These are phyloP conservation scores for Neopestalotiopsis sp. DNA, from an alignment of 2,329 filamentous ascomycete species.

Conservation along the genomic window DNA sequence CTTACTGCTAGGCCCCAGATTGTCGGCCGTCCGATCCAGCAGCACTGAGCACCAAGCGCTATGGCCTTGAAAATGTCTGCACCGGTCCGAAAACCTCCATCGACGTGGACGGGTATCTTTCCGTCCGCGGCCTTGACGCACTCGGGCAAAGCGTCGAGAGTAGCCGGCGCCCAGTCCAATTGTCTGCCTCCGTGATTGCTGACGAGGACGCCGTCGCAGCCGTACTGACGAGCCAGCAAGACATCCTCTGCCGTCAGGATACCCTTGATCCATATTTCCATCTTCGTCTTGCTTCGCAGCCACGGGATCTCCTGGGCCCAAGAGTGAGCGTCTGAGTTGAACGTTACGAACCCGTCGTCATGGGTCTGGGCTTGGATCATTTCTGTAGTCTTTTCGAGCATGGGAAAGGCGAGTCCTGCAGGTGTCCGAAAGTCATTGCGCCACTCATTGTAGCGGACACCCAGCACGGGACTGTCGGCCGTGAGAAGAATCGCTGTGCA, in stretches of 20 bases:
- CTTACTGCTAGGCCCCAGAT: conserved; percentile 22
- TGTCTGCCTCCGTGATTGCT: conserved; percentile 54
- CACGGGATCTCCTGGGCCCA: conserved; percentile 58
- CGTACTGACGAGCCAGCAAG: conserved; percentile 38
- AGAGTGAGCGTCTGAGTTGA: conserved; percentile 35
- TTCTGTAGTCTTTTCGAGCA: conserved; percentile 20
- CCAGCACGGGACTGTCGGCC: conserved; percentile 56
- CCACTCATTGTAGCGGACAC: conserved; percentile 54
- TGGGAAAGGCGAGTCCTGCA: conserved; percentile 27
- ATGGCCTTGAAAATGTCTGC: conserved; percentile 27
- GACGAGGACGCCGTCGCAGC: conserved; percentile 46
- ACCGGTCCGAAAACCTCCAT: conserved; percentile 16
- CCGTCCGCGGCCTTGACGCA: conserved; percentile 54
- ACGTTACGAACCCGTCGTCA: conserved; percentile 27
- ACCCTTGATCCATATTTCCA: conserved; percentile 49
- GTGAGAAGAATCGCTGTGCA: conserved; percentile 58
- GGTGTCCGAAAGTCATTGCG: conserved; percentile 55
- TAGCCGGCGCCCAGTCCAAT: conserved; percentile 48
- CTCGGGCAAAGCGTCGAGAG: conserved; percentile 45
- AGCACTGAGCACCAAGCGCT: conserved; percentile 24
- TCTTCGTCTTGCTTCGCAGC: conserved; percentile 50
- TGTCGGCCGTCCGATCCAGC: conserved; percentile 22
- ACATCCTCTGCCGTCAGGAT: conserved; percentile 41
- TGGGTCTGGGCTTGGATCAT: conserved; percentile 24
- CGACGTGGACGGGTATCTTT: conserved; percentile 41